phyloP scores from a whole-genome alignment of 1,284 basidiomycete genomes.

The Phylloboletellus chloephorus region DNA sequence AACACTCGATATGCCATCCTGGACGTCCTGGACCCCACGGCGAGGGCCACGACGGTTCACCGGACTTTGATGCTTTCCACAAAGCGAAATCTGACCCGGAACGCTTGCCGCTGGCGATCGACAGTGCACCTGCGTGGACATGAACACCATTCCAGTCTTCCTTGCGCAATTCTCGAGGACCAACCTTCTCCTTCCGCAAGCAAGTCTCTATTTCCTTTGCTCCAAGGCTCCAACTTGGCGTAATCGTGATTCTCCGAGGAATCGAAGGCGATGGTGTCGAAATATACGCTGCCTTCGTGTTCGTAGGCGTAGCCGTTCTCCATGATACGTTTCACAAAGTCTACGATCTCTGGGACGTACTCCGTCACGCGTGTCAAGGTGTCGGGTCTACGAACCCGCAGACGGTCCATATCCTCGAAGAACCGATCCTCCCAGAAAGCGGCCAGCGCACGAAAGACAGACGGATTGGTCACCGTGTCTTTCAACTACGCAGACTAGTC shows the following conservation, averaged over 20 bases:
- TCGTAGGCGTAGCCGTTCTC: constrained; percentile 90
- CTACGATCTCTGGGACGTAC: constrained; percentile 92
- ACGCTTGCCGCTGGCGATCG: constrained; percentile 54
- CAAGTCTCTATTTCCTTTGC: constrained; percentile 87
- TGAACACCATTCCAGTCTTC: constrained; percentile 5
- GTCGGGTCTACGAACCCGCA: constrained; percentile 85
- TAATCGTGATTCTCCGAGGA: constrained; percentile 70
- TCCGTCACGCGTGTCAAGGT: constrained; percentile 94
- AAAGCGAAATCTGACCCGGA: constrained; percentile 89
- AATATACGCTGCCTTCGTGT: constrained; percentile 88
- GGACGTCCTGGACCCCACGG: constrained; percentile 97
- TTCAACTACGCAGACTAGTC: constrained; percentile 50
- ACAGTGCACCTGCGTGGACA: constrained; percentile 50
- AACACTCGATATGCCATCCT: constrained; percentile 99
- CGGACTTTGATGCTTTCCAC: constrained; percentile 97
- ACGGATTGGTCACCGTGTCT: constrained; percentile 79
- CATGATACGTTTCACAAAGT: constrained; percentile 84
- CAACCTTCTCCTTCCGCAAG: constrained; percentile 92
- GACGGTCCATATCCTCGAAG: constrained; percentile 88
- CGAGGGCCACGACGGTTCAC: constrained; percentile 97
- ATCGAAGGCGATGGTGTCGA: constrained; percentile 89
- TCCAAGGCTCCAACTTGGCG: constrained; percentile 95
- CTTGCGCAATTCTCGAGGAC: constrained; percentile 5
- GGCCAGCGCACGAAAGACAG: constrained; percentile 80
- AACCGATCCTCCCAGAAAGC: constrained; percentile 89